Evolutionary conservation across 345 rosid genomes (phyloP).

Genomic region (Lepidium didymum): DNA sequence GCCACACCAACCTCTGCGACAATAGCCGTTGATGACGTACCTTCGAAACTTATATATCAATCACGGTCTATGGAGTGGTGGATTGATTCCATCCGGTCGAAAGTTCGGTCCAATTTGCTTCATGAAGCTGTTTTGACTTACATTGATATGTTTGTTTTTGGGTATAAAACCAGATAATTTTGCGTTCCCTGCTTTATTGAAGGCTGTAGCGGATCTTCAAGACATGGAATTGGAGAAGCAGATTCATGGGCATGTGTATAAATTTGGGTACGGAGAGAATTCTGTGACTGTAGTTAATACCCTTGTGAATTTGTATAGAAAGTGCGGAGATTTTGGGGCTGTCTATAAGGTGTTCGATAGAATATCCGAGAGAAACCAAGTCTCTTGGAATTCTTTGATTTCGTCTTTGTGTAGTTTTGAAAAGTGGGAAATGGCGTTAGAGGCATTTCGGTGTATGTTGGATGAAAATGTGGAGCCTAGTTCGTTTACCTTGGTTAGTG

Average conservation of each 20-base stretch:
- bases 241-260: conserved; percentile 71
- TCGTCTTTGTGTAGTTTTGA: conserved; percentile 52
- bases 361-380: conserved; percentile 67
- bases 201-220: conserved; percentile 51
- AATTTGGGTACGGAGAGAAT: conserved; percentile 48
- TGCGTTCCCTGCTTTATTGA: conserved; percentile 70
- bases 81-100: conserved; percentile 56
- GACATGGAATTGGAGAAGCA: conserved; percentile 57
- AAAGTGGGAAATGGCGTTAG: conserved; percentile 65
- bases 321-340: conserved; percentile 50
- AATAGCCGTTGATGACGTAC: conserved; percentile 6
- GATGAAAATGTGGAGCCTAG: conserved; percentile 53
- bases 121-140: conserved; percentile 59
- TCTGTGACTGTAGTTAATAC: conserved; percentile 56
- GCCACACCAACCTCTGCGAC: conserved; percentile 12
- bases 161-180: conserved; percentile 57
- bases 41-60: conserved; percentile 14
- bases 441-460: conserved; percentile 57
- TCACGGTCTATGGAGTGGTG: conserved; percentile 44
- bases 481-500: conserved; percentile 79
- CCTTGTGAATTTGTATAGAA: conserved; percentile 65
- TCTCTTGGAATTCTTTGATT: conserved; percentile 85
- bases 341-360: conserved; percentile 65
- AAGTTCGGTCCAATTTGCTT: conserved; percentile 49
- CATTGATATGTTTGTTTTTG: conserved; percentile 43